These are phyloP conservation scores for Lepidium africanum DNA, from an alignment of 345 rosid genomes.

Conservation along the genomic window DNA sequence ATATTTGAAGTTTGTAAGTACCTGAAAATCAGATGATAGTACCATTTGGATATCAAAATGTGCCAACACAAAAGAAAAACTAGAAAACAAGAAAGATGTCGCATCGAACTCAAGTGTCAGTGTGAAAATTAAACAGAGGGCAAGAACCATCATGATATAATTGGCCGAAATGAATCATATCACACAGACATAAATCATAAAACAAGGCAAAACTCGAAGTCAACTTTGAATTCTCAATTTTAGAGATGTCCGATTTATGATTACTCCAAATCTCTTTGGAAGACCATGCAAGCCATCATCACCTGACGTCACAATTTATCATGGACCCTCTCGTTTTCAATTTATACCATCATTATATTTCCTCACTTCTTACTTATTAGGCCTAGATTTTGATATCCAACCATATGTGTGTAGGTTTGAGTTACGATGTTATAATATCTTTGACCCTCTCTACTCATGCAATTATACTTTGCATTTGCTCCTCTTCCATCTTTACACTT, in stretches of 20 bases:
- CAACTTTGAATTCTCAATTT: slow-evolving; percentile 30
- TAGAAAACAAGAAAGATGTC: slow-evolving; percentile 26
- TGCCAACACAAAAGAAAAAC: neutral
- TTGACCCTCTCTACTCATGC: neutral
- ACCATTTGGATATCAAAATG: neutral
- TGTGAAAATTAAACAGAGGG: slow-evolving; percentile 7
- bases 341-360: slow-evolving; percentile 19
- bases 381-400: slow-evolving; percentile 2
- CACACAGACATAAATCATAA: neutral
- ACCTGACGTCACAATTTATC: slow-evolving; percentile 23
- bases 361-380: slow-evolving; percentile 17
- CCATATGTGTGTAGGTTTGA: slow-evolving; percentile 11
- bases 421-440: slow-evolving; percentile 15
- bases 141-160: slow-evolving; percentile 12
- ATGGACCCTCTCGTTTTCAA: slow-evolving; percentile 21
- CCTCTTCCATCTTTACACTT: neutral
- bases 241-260: slow-evolving; percentile 28
- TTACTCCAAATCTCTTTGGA: slow-evolving; percentile 44
- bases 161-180: slow-evolving; percentile 15
- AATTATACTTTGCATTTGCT: slow-evolving; percentile 4
- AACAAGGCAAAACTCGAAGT: slow-evolving; percentile 21
- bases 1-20: too few relatives aligned
- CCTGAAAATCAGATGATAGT: neutral
- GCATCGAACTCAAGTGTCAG: slow-evolving; percentile 39
- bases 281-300: slow-evolving; percentile 40